Evolutionary conservation across 139 green algal species (phyloP), one percentile per base, ranked within the genome.

Genomic region (Haematococcus lacustris): DNA sequence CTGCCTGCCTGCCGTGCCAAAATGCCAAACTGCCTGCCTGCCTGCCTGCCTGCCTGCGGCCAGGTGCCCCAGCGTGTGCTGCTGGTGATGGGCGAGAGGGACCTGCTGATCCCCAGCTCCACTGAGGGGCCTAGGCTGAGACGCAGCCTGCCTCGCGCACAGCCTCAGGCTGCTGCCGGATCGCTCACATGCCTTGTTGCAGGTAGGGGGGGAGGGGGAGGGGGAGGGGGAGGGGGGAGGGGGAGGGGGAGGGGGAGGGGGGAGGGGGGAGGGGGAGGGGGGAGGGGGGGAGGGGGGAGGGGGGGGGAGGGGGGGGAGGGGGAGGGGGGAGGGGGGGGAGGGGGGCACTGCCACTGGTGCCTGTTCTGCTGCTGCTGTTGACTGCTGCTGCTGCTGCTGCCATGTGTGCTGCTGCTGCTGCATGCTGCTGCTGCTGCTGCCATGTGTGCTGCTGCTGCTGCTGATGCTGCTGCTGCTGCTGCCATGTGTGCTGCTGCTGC

Each of bases 121-220:
- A 47, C 79, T 0, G 91, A 96, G 75, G 87, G 78, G 1, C 70
- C 77, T 2, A 72, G 86, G 34, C 79, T 93, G 51, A 39, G 76
- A 51, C 71, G 72, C 21, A 53, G 63, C 38, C 59, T 96, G 74
- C 83, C 85, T 0, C 72, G 88, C n/a, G 7, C 83, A 71, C 43
- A 67, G 70, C 2, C 67, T 79, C 7, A 13, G 43, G 3, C 33
- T 83, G 51, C 50, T 90, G 66, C 32, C 21, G 64, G 79, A 83
- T 9, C 60, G 80, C 43, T 87, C 81, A 51, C 92, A 97, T 77
- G 90, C 90, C 0, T 68, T 95, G 79, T 82, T 97, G 70, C 85
- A 93, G 79, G 86, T 96, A n/a, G n/a, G n/a, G n/a, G 74, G 76
- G 72, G 0, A 81, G n/a, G 47, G 47, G 47, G 21, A 57, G 47